A percentile compares a stretch with the other conserved stretches of the same genome.
These are phyloP conservation scores for Aquilaria malaccensis DNA, from an alignment of 345 rosid species.

Conservation along the genomic window DNA sequence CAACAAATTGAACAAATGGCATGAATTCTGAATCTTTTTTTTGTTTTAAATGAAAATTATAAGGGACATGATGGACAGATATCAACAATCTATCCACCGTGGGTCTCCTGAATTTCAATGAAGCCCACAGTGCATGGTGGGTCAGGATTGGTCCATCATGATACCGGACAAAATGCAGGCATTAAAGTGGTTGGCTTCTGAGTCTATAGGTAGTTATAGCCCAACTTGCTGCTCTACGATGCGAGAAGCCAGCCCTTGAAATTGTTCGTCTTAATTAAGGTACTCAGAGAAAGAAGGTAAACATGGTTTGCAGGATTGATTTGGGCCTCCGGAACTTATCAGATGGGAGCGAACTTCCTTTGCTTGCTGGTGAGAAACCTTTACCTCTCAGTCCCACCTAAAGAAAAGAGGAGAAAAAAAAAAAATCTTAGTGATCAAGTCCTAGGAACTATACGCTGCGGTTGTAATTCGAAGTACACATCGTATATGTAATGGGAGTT, in stretches of 20 bases:
- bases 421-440: neutral
- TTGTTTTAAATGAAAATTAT: too few relatives aligned
- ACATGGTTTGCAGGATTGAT: slow-evolving; percentile 66
- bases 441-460: neutral
- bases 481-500: neutral
- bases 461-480: neutral
- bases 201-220: slow-evolving; percentile 6
- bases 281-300: slow-evolving; percentile 69
- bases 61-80: too few relatives aligned
- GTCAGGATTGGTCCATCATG: too few relatives aligned
- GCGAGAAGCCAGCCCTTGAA: slow-evolving; percentile 6
- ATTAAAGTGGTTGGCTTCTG: neutral
- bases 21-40: too few relatives aligned
- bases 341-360: slow-evolving; percentile 20
- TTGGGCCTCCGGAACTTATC: slow-evolving; percentile 34
- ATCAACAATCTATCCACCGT: too few relatives aligned
- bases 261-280: neutral
- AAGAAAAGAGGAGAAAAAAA: neutral
- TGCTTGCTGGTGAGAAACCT: slow-evolving; percentile 32
- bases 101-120: too few relatives aligned
- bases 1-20: too few relatives aligned
- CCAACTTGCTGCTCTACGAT: slow-evolving; percentile 9
- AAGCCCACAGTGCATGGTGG: too few relatives aligned
- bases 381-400: slow-evolving; percentile 46
- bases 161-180: too few relatives aligned